Evolutionary conservation across 2,329 filamentous ascomycete genomes (phyloP).

Genomic region (Colletotrichum godetiae): DNA sequence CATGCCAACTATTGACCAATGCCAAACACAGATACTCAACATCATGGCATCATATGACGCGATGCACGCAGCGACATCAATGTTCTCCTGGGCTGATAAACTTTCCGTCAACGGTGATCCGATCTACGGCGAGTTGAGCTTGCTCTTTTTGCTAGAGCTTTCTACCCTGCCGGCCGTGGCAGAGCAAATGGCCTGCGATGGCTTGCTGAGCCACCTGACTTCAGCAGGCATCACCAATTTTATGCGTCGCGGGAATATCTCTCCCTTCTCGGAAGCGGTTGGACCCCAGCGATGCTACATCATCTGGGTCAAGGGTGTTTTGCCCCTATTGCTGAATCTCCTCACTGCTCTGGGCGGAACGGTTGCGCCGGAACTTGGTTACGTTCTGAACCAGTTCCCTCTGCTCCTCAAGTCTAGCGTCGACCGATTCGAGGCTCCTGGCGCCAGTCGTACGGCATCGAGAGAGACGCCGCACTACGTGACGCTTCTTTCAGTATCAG

Average conservation of each 20-base stretch:
- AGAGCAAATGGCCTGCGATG: conserved; percentile 90
- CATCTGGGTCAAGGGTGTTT: conserved; percentile 89
- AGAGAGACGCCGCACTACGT: conserved; percentile 70
- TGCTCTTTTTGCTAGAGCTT: conserved; percentile 88
- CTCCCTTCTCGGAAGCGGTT: conserved; percentile 80
- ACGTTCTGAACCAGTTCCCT: conserved; percentile 91
- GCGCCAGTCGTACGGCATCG: conserved; percentile 63
- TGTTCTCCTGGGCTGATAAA: conserved; percentile 95
- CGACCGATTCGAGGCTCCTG: conserved; percentile 74
- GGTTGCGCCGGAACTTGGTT: conserved; percentile 84
- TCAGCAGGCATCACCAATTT: conserved; percentile 83
- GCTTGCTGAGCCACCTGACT: conserved; percentile 81
- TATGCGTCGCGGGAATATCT: conserved; percentile 77
- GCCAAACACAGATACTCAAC: conserved; percentile 76
- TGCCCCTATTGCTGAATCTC: conserved; percentile 90
- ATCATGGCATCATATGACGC: conserved; percentile 78
- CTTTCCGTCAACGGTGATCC: conserved; percentile 84
- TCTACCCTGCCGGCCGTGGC: conserved; percentile 84
- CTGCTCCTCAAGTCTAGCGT: conserved; percentile 79
- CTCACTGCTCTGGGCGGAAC: conserved; percentile 83
- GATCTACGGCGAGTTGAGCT: conserved; percentile 91
- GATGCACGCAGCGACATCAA: conserved; percentile 82
- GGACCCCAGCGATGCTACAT: conserved; percentile 80
- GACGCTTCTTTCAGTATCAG: conserved; percentile 78
- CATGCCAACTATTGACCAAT: conserved; percentile 79